Evolutionary conservation across 176 grass and related monocot species (phyloP), one percentile per base, ranked within the genome.

Genomic region (Eremochloa ophiuroides): DNA sequence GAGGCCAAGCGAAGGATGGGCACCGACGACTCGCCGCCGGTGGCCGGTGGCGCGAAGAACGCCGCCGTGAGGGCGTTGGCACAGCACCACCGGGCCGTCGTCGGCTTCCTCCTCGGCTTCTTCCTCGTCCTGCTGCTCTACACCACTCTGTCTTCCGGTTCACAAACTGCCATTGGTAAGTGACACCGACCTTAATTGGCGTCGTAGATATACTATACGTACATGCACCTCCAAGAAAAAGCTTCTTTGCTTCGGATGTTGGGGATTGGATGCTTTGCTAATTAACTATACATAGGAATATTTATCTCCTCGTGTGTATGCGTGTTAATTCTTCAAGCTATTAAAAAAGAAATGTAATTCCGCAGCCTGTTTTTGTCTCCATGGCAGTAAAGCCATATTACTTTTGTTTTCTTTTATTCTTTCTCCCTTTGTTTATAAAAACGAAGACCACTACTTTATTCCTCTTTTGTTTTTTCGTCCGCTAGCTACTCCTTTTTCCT

Each of bases 41-140:
- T 14, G 25, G 17, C 26, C 14, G 31, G 6, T 8, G 22, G 35
- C 15, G 16, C 10, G 2, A 87, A 82, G 42, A 68, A 80, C 66
- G 16, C n/a, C n/a, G n/a, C 77, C 35, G 59, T 29, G 28, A 78
- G 73, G 47, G 44, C 58, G 56, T 22, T 88, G 59, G 60, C 59
- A 5, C 74, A 74, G 67, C 80, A 79, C 75, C 80, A 79, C 80
- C 60, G 27, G 15, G 29, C 80, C 37, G 80, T 79, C 8, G 68
- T 79, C 2, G 86, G 75, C 7, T 84, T 84, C 47, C 75, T 88
- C 16, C 16, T 88, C 46, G 67, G 86, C n/a, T 74, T 88, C 75
- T 82, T 84, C 38, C n/a, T 84, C 56, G 40, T 74, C 60, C 86
- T 88, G 29, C 67, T 84, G 60, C 80, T 88, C 37, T 79, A 79